These are phyloP conservation scores for Camellia lanceoleosa DNA, from an alignment of 148 eudicot genomes.

Conservation along the genomic window DNA sequence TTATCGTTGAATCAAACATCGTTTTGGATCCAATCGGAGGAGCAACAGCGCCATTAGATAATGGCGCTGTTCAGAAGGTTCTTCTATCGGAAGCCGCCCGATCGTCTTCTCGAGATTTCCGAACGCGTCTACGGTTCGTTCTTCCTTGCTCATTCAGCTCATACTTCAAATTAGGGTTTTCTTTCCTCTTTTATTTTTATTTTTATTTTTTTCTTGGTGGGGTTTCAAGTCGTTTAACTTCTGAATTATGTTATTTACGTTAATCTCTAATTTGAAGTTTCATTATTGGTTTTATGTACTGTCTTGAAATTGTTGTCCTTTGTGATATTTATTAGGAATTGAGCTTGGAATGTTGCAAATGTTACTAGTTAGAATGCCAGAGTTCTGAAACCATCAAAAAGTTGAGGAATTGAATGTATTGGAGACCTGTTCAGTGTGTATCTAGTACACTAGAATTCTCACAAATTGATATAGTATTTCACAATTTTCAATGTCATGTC, in stretches of 20 bases:
- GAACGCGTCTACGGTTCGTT: conserved; percentile 66
- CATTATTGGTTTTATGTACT: background rate
- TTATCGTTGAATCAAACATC: conserved; percentile 16
- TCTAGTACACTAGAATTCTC: background rate
- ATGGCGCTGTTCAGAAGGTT: conserved; percentile 89
- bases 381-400: background rate
- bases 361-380: background rate
- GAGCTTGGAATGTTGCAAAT: background rate
- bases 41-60: conserved; percentile 72
- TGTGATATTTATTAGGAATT: too few species aligned
- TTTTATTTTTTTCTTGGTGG: background rate
- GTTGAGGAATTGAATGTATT: background rate
- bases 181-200: background rate
- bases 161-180: background rate
- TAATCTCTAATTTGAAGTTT: background rate
- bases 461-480: background rate
- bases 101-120: conserved; percentile 71
- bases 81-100: conserved; percentile 68
- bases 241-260: background rate
- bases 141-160: conserved; percentile 5
- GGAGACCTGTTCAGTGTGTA: background rate
- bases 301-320: background rate
- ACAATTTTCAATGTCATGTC: background rate
- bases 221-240: background rate
- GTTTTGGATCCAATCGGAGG: conserved; percentile 64